Evolutionary conservation across 148 eudicot genomes (phyloP).

Genomic region (Rhododendron williamsianum): DNA sequence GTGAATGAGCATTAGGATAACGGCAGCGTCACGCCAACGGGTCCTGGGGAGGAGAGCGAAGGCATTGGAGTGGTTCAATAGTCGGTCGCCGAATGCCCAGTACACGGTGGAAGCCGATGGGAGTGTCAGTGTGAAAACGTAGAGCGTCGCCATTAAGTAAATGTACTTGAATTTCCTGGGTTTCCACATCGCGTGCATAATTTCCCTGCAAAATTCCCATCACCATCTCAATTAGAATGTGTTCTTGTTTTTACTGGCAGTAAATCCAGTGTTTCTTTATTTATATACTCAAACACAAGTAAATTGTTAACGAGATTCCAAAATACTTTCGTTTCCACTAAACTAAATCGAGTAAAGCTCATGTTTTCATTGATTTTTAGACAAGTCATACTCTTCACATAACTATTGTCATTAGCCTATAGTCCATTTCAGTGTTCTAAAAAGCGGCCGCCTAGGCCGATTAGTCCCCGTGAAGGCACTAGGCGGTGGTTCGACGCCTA

Average conservation of each 20-base stretch:
- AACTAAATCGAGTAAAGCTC: too few relatives aligned
- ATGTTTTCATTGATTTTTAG: too few relatives aligned
- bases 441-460: too few relatives aligned
- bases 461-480: too few relatives aligned
- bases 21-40: conserved; percentile 11
- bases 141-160: conserved; percentile 65
- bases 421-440: too few relatives aligned
- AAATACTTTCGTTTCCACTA: too few relatives aligned
- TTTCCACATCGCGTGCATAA: conserved; percentile 79
- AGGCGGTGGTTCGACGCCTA: too few relatives aligned
- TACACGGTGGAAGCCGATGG: conserved; percentile 73
- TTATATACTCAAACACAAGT: neutral
- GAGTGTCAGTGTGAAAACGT: conserved; percentile 71
- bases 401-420: too few relatives aligned
- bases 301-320: neutral
- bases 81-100: conserved; percentile 53
- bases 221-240: too few relatives aligned
- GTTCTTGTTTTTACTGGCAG: neutral
- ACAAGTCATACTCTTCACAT: too few relatives aligned
- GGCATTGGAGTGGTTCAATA: conserved; percentile 6
- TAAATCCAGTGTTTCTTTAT: too few relatives aligned
- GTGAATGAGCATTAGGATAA: conserved; percentile 52
- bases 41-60: conserved; percentile 8
- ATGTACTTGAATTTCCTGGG: conserved; percentile 87
- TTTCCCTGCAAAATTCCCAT: conserved; percentile 41